Percentiles rank a stretch among this genome's conserved stretches.
Evolutionary conservation across 176 grass and related monocot genomes (phyloP).

Genomic region (Avena insularis): DNA sequence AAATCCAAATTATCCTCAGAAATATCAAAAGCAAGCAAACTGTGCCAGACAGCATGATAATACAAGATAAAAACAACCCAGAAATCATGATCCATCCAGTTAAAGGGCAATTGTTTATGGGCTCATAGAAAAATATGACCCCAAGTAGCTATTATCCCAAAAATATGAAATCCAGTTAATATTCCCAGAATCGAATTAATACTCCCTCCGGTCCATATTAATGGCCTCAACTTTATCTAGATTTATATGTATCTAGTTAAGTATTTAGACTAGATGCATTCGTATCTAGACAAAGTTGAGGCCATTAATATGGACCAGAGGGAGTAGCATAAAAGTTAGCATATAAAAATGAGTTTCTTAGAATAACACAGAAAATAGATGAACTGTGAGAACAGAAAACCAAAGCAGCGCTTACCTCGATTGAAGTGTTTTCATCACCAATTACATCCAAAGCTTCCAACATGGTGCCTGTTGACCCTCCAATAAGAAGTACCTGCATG

Average conservation of each 20-base stretch:
- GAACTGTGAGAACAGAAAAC: not conserved
- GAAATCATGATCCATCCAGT: not conserved
- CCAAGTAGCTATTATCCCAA: not conserved
- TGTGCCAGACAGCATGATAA: not conserved
- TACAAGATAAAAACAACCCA: slow-evolving; percentile 11
- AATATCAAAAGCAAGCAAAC: slow-evolving; percentile 35
- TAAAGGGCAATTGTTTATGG: not conserved
- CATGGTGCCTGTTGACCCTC: slow-evolving; percentile 97
- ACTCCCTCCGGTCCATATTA: no score
- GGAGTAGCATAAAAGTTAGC: not conserved
- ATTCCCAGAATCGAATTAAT: slow-evolving; percentile 14
- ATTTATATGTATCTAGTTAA: no score
- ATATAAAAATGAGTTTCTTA: not conserved
- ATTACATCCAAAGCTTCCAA: slow-evolving; percentile 90
- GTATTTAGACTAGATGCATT: no score
- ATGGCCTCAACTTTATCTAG: no score
- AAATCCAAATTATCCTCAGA: not conserved
- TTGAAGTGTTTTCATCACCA: slow-evolving; percentile 64
- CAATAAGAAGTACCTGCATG: slow-evolving; percentile 89
- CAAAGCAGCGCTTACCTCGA: slow-evolving; percentile 62
- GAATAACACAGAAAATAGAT: not conserved
- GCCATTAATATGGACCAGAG: no score
- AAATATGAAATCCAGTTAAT: slow-evolving; percentile 7
- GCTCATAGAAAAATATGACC: not conserved
- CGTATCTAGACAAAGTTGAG: no score